Percentiles rank a stretch among this genome's conserved stretches.
phyloP scores from a whole-genome alignment of 306 rosid genomes.

The Rosa persica region DNA sequence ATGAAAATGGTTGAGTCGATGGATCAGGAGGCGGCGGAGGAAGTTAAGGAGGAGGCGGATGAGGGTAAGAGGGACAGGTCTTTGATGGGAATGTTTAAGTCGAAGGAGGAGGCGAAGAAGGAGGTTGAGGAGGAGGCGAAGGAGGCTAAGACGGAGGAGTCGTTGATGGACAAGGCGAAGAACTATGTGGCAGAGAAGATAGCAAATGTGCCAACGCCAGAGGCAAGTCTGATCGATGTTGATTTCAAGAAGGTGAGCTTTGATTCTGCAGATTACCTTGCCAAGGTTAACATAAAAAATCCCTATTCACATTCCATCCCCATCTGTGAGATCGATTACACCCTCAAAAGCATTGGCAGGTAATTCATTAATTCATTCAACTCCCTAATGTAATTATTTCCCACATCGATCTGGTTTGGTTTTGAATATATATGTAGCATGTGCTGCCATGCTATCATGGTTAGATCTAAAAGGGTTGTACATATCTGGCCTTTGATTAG shows the following conservation, averaged over 20 bases:
- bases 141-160: not conserved
- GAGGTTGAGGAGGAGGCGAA: not conserved
- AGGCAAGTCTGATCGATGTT: constrained; percentile 58
- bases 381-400: not conserved
- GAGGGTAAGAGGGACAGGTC: not conserved
- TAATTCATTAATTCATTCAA: not conserved
- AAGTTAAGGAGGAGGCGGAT: not conserved
- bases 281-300: constrained; percentile 56
- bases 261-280: constrained; percentile 59
- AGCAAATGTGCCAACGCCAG: constrained; percentile 57
- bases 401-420: not conserved
- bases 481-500: not conserved
- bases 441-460: not conserved
- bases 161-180: constrained; percentile 59
- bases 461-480: not conserved
- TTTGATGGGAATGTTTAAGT: constrained; percentile 19
- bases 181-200: constrained; percentile 60
- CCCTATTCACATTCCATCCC: constrained; percentile 63
- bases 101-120: not conserved
- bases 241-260: constrained; percentile 54
- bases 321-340: constrained; percentile 65
- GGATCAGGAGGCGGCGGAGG: not conserved
- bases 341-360: constrained; percentile 69
- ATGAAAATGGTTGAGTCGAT: not conserved
- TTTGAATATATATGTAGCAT: not conserved